A percentile compares a stretch with the other conserved stretches of the same genome.
These are phyloP conservation scores for Triangularia verruculosa DNA, from an alignment of 2,329 filamentous ascomycete genomes.

Conservation along the genomic window DNA sequence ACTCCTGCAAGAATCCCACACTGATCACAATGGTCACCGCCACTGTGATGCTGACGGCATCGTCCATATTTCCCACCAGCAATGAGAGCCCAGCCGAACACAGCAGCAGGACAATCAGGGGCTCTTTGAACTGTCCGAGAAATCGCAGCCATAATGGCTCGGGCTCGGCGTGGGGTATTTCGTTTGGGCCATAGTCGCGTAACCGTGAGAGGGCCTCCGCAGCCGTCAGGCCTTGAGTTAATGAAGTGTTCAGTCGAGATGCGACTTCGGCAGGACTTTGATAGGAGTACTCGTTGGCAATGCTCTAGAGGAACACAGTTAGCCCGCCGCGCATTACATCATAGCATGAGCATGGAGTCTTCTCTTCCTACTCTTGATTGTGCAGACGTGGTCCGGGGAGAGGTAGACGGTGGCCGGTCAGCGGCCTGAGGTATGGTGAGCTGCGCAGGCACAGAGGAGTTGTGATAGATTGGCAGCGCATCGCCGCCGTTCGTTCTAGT, in stretches of 20 bases:
- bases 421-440: slow-evolving; percentile 29
- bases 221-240: slow-evolving; percentile 75
- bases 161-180: slow-evolving; percentile 88
- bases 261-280: slow-evolving; percentile 79
- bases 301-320: slow-evolving; percentile 39
- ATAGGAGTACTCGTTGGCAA: slow-evolving; percentile 60
- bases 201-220: slow-evolving; percentile 78
- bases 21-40: slow-evolving; percentile 96
- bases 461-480: slow-evolving; percentile 35
- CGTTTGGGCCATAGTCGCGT: slow-evolving; percentile 81
- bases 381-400: slow-evolving; percentile 45
- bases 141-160: slow-evolving; percentile 96
- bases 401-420: slow-evolving; percentile 36
- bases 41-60: slow-evolving; percentile 91
- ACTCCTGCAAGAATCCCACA: slow-evolving; percentile 96
- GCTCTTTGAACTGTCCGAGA: slow-evolving; percentile 94
- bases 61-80: slow-evolving; percentile 88
- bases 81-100: slow-evolving; percentile 85
- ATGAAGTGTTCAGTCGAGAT: slow-evolving; percentile 74
- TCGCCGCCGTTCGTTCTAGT: slow-evolving; percentile 32
- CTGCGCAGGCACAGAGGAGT: slow-evolving; percentile 34
- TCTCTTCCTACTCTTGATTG: slow-evolving; percentile 51
- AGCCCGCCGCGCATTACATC: slow-evolving; percentile 11
- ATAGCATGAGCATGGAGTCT: neutral
- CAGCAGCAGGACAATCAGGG: slow-evolving; percentile 86